Evolutionary conservation across 345 rosid genomes (phyloP), one percentile per base, ranked within the genome.

Genomic region (Moringa oleifera): DNA sequence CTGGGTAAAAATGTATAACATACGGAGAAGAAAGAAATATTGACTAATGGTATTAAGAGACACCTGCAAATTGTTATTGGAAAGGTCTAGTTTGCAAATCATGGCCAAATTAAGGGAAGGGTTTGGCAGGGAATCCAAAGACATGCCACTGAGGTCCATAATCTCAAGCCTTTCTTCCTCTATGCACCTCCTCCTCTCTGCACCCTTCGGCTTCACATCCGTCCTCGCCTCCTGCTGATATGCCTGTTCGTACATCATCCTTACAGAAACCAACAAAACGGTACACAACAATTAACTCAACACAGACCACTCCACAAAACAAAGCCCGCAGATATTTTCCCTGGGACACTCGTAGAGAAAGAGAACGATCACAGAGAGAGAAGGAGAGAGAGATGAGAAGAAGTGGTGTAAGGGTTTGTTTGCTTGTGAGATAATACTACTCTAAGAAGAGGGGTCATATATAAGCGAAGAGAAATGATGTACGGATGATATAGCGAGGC

Each of bases 1-100:
- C n/a, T n/a, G n/a, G n/a, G n/a, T n/a, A n/a, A n/a, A n/a, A n/a
- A n/a, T n/a, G n/a, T n/a, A n/a, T n/a, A n/a, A n/a, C n/a, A n/a
- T n/a, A n/a, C n/a, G n/a, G n/a, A n/a, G n/a, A n/a, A n/a, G n/a
- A n/a, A n/a, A n/a, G n/a, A n/a, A n/a, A n/a, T n/a, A n/a, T n/a
- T n/a, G n/a, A n/a, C n/a, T n/a, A n/a, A n/a, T n/a, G n/a, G n/a
- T 37, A 18, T 57, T 33, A 55, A 53, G 18, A 25, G 13, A 12
- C 62, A 89, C 98, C 86, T 82, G 89, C 65, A 92, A 86, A 77
- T 92, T 89, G 69, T 89, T 92, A 64, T 84, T 82, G 69, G 95
- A 89, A 64, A 92, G 91, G 65, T 92, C 85, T 6, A 92, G 80
- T 62, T 84, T 85, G 73, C 79, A 82, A 68, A 92, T 81, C 18